Evolutionary conservation across 768 basidiomycete genomes (phyloP).

Genomic region (Lactarius trivialis): DNA sequence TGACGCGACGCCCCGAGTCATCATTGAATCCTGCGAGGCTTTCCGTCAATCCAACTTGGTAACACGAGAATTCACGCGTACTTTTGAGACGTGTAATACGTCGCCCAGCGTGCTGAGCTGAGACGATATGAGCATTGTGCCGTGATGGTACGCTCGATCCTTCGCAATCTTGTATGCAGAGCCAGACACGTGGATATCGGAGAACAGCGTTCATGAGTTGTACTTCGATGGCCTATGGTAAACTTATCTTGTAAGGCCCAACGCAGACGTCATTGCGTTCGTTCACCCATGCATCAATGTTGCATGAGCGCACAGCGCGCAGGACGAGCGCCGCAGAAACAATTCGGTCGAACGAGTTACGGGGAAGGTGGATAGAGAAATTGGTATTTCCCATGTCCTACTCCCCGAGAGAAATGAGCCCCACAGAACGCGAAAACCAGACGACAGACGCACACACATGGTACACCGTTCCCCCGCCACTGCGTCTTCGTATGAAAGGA

Average conservation of each 20-base stretch:
- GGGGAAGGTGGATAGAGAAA: slow-evolving; percentile 88
- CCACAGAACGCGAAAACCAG: not conserved
- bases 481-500: slow-evolving; percentile 77
- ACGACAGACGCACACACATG: slow-evolving; percentile 60
- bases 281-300: slow-evolving; percentile 72
- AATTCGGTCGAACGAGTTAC: slow-evolving; percentile 70
- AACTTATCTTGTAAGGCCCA: slow-evolving; percentile 80
- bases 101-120: slow-evolving; percentile 64
- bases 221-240: slow-evolving; percentile 2
- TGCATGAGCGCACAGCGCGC: slow-evolving; percentile 69
- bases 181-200: slow-evolving; percentile 71
- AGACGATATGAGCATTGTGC: slow-evolving; percentile 95
- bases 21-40: slow-evolving; percentile 57
- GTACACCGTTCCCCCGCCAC: slow-evolving; percentile 94
- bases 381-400: slow-evolving; percentile 98
- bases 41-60: not conserved
- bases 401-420: not conserved
- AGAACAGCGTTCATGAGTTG: slow-evolving; percentile 20
- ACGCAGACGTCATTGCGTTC: slow-evolving; percentile 91
- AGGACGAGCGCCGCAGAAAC: slow-evolving; percentile 73
- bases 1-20: slow-evolving; percentile 81
- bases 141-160: slow-evolving; percentile 91
- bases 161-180: slow-evolving; percentile 96
- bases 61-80: slow-evolving; percentile 28
- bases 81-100: slow-evolving; percentile 61